These are phyloP conservation scores for Porphyra umbilicalis DNA, from an alignment of 31 red algal species.

Conservation along the genomic window DNA sequence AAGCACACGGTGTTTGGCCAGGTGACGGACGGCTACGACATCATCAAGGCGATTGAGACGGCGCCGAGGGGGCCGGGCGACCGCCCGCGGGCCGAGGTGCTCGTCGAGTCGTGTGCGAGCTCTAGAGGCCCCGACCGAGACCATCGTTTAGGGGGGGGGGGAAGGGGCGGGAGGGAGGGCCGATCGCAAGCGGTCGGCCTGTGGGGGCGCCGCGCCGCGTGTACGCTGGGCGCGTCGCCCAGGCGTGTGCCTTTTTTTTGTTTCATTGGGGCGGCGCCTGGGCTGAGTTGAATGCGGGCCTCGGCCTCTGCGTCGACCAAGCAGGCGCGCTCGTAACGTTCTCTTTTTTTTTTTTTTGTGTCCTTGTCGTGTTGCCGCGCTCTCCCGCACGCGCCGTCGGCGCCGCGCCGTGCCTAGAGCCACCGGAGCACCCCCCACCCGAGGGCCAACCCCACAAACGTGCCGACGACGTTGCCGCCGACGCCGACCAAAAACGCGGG, in stretches of 20 bases:
- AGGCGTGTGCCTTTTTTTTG: not conserved
- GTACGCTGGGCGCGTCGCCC: no score
- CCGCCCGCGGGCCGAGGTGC: conserved; percentile 41
- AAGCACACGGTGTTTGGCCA: conserved; percentile 80
- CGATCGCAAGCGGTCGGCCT: not conserved
- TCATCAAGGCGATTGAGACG: conserved; percentile 60
- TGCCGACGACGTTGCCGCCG: conserved; percentile 16
- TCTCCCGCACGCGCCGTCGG: no score
- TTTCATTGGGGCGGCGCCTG: no score
- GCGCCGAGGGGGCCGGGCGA: conserved; percentile 37
- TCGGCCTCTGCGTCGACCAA: no score
- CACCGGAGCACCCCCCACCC: not conserved
- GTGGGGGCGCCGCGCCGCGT: no score
- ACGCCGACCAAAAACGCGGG: conserved; percentile 17
- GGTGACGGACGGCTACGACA: conserved; percentile 45
- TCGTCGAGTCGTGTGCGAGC: conserved; percentile 55
- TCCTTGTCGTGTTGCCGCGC: no score
- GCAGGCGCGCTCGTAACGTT: no score
- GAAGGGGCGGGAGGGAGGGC: not conserved
- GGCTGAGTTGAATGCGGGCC: no score
- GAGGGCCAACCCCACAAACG: conserved; percentile 6
- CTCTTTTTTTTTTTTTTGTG: not conserved
- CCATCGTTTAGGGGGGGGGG: not conserved
- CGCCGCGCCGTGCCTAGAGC: no score
- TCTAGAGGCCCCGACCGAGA: not conserved